Evolutionary conservation across 2,329 filamentous ascomycete species (phyloP).

Genomic region (Beauveria caledonica): DNA sequence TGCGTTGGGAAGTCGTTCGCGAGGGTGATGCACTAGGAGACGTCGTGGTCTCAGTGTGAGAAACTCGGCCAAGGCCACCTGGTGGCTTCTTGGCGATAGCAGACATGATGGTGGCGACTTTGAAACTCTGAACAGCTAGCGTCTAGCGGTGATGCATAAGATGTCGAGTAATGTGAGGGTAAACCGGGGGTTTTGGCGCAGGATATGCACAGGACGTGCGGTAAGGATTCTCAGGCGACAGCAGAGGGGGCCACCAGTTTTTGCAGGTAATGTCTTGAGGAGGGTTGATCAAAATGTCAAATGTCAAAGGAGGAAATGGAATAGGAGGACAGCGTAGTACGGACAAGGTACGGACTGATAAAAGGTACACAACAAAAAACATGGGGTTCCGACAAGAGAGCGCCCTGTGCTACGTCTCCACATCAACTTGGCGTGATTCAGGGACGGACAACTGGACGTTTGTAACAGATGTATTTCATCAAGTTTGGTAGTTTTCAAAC

Average conservation of each 20-base stretch:
- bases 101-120: slow-evolving; percentile 33
- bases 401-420: slow-evolving; percentile 5
- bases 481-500: not conserved
- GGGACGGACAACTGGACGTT: not conserved
- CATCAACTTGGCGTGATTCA: slow-evolving; percentile 10
- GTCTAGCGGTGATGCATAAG: slow-evolving; percentile 6
- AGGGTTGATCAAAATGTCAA: not conserved
- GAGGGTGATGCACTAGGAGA: slow-evolving; percentile 30
- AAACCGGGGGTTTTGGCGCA: not conserved
- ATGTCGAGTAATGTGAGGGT: not conserved
- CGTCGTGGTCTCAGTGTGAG: slow-evolving; percentile 30
- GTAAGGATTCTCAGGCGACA: slow-evolving; percentile 5
- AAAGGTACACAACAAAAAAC: slow-evolving; percentile 8
- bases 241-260: not conserved
- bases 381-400: slow-evolving; percentile 11
- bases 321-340: slow-evolving; percentile 9
- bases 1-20: slow-evolving; percentile 29
- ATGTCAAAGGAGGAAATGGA: slow-evolving; percentile 1
- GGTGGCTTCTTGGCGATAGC: slow-evolving; percentile 45
- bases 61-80: slow-evolving; percentile 37
- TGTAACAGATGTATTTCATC: not conserved
- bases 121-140: slow-evolving; percentile 2
- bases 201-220: slow-evolving; percentile 1
- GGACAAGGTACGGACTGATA: not conserved
- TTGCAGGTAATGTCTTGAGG: not conserved